A percentile compares a stretch with the other conserved stretches of the same genome.
phyloP scores from a whole-genome alignment of 202 grass and related monocot species.

The Zoysia matrella region DNA sequence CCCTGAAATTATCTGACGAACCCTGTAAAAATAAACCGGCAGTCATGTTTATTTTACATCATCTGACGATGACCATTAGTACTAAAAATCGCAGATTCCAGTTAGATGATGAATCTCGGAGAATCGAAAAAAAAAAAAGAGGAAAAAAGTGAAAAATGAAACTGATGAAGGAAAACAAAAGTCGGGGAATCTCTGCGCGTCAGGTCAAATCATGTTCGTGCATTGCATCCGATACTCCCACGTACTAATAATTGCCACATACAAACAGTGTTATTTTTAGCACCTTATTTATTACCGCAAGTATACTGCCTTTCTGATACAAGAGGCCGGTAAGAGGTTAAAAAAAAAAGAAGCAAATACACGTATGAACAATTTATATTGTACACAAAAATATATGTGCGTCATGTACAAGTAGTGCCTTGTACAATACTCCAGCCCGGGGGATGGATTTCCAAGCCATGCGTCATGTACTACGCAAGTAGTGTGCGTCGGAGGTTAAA shows the following conservation, averaged over 20 bases:
- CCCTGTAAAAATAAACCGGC: not conserved
- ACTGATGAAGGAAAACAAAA: conserved; percentile 39
- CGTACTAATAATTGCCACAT: no score
- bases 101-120: not conserved
- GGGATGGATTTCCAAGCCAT: not conserved
- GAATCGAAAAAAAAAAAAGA: not conserved
- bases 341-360: not conserved
- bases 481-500: no score
- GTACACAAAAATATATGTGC: not conserved
- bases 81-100: not conserved
- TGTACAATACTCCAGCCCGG: conserved; percentile 17
- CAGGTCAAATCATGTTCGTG: conserved; percentile 31
- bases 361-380: conserved; percentile 16
- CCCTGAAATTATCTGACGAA: no score
- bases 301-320: no score
- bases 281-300: no score
- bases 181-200: conserved; percentile 20
- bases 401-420: not conserved
- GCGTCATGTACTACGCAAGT: no score
- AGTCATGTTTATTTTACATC: not conserved
- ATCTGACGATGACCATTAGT: not conserved
- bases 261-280: no score
- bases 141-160: conserved; percentile 14
- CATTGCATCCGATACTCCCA: conserved; percentile 8
- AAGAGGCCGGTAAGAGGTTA: no score